Evolutionary conservation across 495 filamentous ascomycete species (phyloP).

Genomic region (Podospora bellae-mahoneyi): DNA sequence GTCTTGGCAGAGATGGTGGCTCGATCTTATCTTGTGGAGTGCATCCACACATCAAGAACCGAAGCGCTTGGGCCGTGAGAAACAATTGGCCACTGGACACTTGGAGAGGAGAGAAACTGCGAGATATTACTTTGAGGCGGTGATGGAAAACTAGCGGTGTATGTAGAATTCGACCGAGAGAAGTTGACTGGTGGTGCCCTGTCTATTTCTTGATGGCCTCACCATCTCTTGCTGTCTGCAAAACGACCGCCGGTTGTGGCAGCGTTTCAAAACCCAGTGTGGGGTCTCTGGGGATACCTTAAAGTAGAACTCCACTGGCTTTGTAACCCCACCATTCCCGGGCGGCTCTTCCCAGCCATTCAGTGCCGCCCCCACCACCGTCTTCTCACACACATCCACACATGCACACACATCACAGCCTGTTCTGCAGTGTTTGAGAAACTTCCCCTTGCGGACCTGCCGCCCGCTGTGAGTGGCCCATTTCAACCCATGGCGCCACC

Average conservation of each 20-base stretch:
- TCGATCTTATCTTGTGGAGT: neutral
- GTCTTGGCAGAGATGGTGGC: slow-evolving; percentile 11
- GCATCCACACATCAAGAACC: neutral
- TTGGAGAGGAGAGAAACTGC: neutral
- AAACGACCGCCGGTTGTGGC: neutral
- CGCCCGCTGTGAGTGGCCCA: slow-evolving; percentile 18
- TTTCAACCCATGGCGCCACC: slow-evolving; percentile 4
- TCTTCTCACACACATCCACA: neutral
- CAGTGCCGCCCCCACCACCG: slow-evolving; percentile 10
- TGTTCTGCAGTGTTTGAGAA: slow-evolving; percentile 19
- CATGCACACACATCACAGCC: neutral
- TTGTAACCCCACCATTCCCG: neutral
- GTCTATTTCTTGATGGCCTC: neutral
- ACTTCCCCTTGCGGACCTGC: slow-evolving; percentile 18
- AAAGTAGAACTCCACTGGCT: too few species aligned
- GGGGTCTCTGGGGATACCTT: neutral
- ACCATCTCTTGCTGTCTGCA: slow-evolving; percentile 7
- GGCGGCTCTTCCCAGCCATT: slow-evolving; percentile 5
- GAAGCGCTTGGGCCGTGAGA: neutral
- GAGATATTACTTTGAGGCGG: neutral
- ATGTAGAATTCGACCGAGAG: too few species aligned
- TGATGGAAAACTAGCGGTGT: too few species aligned
- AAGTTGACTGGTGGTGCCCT: too few species aligned
- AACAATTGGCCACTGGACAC: neutral
- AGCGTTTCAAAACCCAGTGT: slow-evolving; percentile 25